Evolutionary conservation across 2,329 filamentous ascomycete genomes (phyloP), one percentile per base, ranked within the genome.

Genomic region (Fusarium nodosum): DNA sequence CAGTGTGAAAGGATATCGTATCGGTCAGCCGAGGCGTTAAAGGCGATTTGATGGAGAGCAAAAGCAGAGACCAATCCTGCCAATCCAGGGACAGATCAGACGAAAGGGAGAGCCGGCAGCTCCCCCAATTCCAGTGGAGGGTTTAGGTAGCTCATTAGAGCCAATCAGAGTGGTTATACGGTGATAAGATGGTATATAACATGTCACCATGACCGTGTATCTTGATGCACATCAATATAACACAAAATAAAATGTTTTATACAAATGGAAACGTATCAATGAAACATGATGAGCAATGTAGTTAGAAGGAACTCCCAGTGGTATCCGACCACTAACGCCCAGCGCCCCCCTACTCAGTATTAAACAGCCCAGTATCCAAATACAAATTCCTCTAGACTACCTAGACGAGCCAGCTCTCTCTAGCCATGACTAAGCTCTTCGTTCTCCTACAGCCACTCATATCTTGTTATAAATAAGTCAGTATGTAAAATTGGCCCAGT

Each of bases 101-200:
- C 33, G 34, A 31, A 60, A 71, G 68, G 67, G 68, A 70, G 68
- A 68, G 47, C 64, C 71, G 44, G 44, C 48, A 65, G 52, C 67
- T 70, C 52, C 47, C 47, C 51, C 24, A 67, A 56, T 58, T 71
- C 39, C 38, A 71, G 36, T 30, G 31, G 28, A 56, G 56, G 62
- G 68, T 59, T 60, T 52, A 41, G 59, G 34, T 24, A 22, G 54
- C 20, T 20, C 22, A 5, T 13, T 31, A 2, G 12, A 18, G 33
- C 68, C 68, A 70, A 71, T 70, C 55, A 71, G 31, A 45, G 12
- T 22, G 22, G 15, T 38, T 33, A 42, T 15, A 20, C 38, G 36
- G 31, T 26, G 7, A 39, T 53, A 22, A 33, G 39, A 65, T 60
- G 33, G 63, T 68, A 59, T 71, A 58, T 41, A 20, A 48, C 12